Evolutionary conservation across 1,284 basidiomycete genomes (phyloP), one percentile per base, ranked within the genome.

Genomic region (Exsudoporus floridanus): DNA sequence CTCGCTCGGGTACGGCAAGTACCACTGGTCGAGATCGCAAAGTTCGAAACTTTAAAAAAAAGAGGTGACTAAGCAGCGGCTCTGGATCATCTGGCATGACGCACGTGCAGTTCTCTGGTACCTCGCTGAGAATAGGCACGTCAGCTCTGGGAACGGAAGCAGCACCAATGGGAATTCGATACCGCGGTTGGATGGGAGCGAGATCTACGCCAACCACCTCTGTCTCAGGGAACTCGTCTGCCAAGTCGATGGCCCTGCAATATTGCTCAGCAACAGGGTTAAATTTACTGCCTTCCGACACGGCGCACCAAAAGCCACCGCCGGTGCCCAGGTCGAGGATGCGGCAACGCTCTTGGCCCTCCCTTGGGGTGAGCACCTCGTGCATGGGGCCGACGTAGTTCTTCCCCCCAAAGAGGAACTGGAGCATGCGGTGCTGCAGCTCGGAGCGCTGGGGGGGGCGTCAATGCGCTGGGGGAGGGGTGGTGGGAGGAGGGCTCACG

Each of bases 241-340:
- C 84, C 69, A 87, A 80, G 65, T 82, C 78, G 53, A 84, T 79
- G 25, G 82, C 81, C 83, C 82, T 84, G 55, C 42, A 28, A 51
- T 27, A 39, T 46, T 23, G 53, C 35, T 27, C 43, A 54, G 43
- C 23, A 47, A 34, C 31, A 10, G 34, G 55, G 33, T 25, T 38
- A 38, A 36, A 50, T 38, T 58, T 52, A 57, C 52, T 31, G 40
- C 39, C 47, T 48, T 51, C 23, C 10, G 16, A 30, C 3, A 48
- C 48, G 19, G 50, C 72, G 54, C 50, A 83, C 83, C 84, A 86
- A 33, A 71, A 66, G 9, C 85, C 84, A 12, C 75, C 77, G 14
- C 84, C 84, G 4, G 84, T 86, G n/a, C 84, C 84, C 53, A 86
- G 70, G 69, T 87, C 84, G 36, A 87, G 78, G 38, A 86, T 76